A percentile compares a stretch with the other conserved stretches of the same genome.
phyloP scores from a whole-genome alignment of 805 yeast genomes.

The Metschnikowia matae region DNA sequence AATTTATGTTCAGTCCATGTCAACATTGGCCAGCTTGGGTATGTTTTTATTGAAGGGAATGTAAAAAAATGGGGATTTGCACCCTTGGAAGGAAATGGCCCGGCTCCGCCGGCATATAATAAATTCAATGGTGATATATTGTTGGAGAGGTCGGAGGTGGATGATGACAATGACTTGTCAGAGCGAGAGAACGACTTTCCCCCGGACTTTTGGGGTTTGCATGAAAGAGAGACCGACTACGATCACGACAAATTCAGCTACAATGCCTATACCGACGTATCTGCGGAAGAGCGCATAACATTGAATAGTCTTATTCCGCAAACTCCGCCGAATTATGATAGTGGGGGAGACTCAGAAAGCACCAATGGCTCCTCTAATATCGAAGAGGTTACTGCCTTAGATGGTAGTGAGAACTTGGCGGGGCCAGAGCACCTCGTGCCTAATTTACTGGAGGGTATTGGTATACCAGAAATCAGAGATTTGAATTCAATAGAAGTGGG shows the following conservation, averaged over 20 bases:
- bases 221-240: constrained; percentile 13
- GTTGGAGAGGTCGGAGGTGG: constrained; percentile 60
- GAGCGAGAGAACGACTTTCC: constrained; percentile 50
- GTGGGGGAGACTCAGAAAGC: background rate
- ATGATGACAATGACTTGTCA: constrained; percentile 44
- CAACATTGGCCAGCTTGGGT: constrained; percentile 85
- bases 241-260: constrained; percentile 33
- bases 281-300: constrained; percentile 40
- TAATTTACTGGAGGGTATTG: background rate
- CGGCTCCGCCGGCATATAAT: constrained; percentile 93
- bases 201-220: constrained; percentile 50
- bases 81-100: constrained; percentile 79
- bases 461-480: background rate
- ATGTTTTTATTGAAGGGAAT: constrained; percentile 85
- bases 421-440: background rate
- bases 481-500: background rate
- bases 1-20: constrained; percentile 81
- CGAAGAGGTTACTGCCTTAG: background rate
- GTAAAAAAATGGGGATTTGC: constrained; percentile 96
- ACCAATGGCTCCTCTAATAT: background rate
- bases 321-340: constrained; percentile 34
- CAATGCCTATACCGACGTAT: constrained; percentile 38
- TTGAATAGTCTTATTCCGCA: constrained; percentile 34
- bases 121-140: constrained; percentile 73
- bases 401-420: background rate